phyloP scores from a whole-genome alignment of 257 asterid genomes.

The Anisodus acutangulus region DNA sequence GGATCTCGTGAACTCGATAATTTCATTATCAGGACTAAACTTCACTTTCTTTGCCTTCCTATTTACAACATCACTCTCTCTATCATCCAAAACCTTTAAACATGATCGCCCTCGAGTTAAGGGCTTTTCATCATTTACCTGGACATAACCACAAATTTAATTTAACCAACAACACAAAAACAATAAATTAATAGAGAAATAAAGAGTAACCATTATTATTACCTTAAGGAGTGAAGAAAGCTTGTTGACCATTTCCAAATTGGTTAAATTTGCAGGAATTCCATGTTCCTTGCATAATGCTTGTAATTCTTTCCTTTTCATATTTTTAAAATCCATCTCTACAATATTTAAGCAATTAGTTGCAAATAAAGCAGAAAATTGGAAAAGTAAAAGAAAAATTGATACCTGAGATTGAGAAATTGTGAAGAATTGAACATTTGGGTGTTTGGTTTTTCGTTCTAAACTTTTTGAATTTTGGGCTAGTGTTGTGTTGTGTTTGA shows the following conservation, averaged over 20 bases:
- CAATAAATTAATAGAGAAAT: not conserved
- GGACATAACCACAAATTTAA: slow-evolving; percentile 29
- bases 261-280: slow-evolving; percentile 70
- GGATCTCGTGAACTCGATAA: slow-evolving; percentile 54
- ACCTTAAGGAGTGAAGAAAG: slow-evolving; percentile 59
- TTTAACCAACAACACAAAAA: not conserved
- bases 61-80: slow-evolving; percentile 36
- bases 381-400: not conserved
- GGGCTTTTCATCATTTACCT: slow-evolving; percentile 47
- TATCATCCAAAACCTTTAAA: slow-evolving; percentile 38
- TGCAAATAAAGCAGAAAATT: not conserved
- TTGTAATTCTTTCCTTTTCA: slow-evolving; percentile 71
- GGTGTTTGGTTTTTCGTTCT: not conserved
- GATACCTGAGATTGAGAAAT: slow-evolving; percentile 22
- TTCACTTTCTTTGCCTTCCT: slow-evolving; percentile 55
- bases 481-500: not conserved
- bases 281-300: slow-evolving; percentile 62
- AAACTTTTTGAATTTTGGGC: not conserved
- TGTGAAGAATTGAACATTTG: not conserved
- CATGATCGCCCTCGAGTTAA: slow-evolving; percentile 39
- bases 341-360: not conserved
- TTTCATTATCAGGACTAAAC: slow-evolving; percentile 61
- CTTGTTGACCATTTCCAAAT: slow-evolving; percentile 58
- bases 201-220: not conserved
- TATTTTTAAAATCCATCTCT: slow-evolving; percentile 58